Evolutionary conservation across 139 green algal genomes (phyloP).

Genomic region (Tetraselmis striata): DNA sequence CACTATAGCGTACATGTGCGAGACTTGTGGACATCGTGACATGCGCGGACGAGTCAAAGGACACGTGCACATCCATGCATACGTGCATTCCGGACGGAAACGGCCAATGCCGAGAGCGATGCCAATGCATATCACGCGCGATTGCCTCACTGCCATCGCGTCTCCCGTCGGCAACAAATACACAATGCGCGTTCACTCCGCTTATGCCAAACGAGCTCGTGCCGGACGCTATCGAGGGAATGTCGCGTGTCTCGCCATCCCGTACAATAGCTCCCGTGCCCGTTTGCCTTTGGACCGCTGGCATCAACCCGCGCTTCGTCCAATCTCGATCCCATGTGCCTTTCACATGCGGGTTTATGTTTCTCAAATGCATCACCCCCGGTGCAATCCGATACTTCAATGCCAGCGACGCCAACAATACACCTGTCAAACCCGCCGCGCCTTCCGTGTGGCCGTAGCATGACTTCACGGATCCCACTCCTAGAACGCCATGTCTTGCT

Average conservation of each 20-base stretch:
- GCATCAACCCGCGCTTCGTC: background rate
- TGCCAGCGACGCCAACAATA: background rate
- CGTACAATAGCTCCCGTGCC: background rate
- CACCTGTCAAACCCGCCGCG: conserved; percentile 24
- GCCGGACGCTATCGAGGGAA: conserved; percentile 4
- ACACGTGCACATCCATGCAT: too few species aligned
- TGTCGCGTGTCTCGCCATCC: background rate
- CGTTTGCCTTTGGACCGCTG: background rate
- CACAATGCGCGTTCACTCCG: conserved; percentile 36
- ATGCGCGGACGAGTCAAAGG: too few species aligned
- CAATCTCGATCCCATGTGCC: background rate
- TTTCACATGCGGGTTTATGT: conserved; percentile 33
- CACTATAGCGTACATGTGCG: too few species aligned
- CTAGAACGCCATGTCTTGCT: conserved; percentile 1
- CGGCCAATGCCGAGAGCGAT: too few species aligned
- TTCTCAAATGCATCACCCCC: conserved; percentile 21
- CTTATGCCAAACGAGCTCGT: conserved; percentile 46
- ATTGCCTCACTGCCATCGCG: too few species aligned
- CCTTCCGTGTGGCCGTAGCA: conserved; percentile 53
- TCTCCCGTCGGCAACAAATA: too few species aligned
- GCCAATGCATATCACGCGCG: too few species aligned
- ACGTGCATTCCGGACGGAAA: too few species aligned
- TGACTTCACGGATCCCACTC: conserved; percentile 42
- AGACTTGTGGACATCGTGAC: too few species aligned
- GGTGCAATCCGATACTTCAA: background rate